Conservation (phyloP, 441 rosid genomes). For the Euphorbia celastroides region DNA sequence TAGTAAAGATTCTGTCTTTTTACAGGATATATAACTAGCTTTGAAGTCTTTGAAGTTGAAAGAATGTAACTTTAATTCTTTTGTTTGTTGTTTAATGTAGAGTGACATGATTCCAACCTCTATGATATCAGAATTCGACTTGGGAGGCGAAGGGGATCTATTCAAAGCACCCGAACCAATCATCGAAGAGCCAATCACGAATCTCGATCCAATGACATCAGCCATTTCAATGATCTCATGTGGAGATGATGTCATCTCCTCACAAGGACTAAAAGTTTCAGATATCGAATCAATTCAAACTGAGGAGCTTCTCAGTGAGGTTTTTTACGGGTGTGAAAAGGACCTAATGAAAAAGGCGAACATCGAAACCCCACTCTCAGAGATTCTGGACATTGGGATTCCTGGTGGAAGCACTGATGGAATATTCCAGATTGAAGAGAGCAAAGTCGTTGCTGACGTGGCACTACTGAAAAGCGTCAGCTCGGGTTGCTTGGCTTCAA, state of each 20-base stretch:
- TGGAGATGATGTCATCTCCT: slow-evolving; percentile 61
- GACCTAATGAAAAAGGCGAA: slow-evolving; percentile 70
- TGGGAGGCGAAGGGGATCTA: slow-evolving; percentile 90
- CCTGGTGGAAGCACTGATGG: slow-evolving; percentile 38
- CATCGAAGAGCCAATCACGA: slow-evolving; percentile 53
- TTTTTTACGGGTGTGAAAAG: slow-evolving; percentile 75
- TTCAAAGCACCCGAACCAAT: slow-evolving; percentile 91
- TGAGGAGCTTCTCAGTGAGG: slow-evolving; percentile 68
- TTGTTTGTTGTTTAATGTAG: slow-evolving; percentile 44
- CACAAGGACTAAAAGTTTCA: too few species aligned
- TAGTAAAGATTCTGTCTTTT: not conserved
- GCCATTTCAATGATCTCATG: slow-evolving; percentile 81
- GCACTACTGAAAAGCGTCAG: slow-evolving; percentile 64
- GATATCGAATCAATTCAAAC: slow-evolving; percentile 63
- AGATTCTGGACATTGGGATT: slow-evolving; percentile 51
- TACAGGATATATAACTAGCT: not conserved
- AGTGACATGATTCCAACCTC: slow-evolving; percentile 42
- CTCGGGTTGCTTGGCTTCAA: slow-evolving; percentile 60
- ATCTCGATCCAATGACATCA: slow-evolving; percentile 67
- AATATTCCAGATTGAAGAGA: slow-evolving; percentile 38
- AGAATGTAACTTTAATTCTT: too few species aligned
- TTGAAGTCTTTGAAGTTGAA: too few species aligned
- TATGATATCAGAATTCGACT: slow-evolving; percentile 64
- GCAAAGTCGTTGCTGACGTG: slow-evolving; percentile 31
- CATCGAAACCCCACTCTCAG: slow-evolving; percentile 43